Evolutionary conservation across 257 asterid species (phyloP).

Genomic region (Solanum etuberosum): DNA sequence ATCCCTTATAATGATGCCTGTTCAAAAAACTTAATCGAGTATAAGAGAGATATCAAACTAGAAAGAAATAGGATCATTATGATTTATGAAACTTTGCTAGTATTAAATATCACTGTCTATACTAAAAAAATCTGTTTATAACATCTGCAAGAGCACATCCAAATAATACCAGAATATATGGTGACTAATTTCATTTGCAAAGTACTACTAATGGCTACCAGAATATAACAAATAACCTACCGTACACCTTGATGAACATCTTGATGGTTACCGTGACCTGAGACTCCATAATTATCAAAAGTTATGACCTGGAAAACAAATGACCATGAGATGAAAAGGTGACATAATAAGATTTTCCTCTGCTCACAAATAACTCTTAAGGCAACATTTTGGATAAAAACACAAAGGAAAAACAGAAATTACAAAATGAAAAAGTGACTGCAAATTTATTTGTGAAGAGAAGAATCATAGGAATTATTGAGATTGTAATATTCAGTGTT

Average conservation of each 20-base stretch:
- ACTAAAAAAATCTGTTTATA: neutral
- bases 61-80: neutral
- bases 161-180: neutral
- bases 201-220: neutral
- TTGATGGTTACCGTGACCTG: constrained; percentile 82
- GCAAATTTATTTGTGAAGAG: neutral
- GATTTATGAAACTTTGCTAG: neutral
- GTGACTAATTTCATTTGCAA: neutral
- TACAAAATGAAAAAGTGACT: neutral
- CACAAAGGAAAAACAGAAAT: neutral
- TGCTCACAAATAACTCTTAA: neutral
- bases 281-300: constrained; percentile 73
- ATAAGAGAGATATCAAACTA: neutral
- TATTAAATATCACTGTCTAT: neutral
- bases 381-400: neutral
- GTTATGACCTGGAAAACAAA: constrained; percentile 47
- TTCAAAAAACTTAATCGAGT: neutral
- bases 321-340: neutral
- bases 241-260: constrained; percentile 63
- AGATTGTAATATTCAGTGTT: neutral
- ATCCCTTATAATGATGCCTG: neutral
- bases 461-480: neutral
- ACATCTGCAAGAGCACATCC: neutral
- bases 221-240: constrained; percentile 20
- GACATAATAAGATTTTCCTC: neutral